A percentile compares a stretch with the other conserved stretches of the same genome.
Conservation (phyloP, 148 eudicot genomes). For the Rhododendron henanense region DNA sequence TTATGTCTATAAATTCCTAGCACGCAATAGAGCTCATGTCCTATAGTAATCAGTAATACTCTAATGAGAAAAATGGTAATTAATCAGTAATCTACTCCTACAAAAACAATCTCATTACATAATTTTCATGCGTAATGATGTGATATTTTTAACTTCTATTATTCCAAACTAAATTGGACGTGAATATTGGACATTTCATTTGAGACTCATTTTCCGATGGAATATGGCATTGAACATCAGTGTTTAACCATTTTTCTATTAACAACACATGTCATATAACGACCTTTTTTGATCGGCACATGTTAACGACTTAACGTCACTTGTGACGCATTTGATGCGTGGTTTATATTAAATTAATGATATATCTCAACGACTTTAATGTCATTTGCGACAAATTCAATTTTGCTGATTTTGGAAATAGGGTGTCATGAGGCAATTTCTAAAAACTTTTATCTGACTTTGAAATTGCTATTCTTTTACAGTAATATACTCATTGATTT, state of each 20-base stretch:
- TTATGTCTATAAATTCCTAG: no score
- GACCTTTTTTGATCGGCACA: no score
- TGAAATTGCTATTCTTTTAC: background rate
- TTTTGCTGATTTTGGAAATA: no score
- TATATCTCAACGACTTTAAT: background rate
- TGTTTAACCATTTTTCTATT: background rate
- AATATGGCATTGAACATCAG: background rate
- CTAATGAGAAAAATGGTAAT: no score
- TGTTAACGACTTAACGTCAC: background rate
- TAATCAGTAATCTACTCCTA: background rate
- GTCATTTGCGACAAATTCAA: background rate
- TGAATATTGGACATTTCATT: no score
- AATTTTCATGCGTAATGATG: background rate
- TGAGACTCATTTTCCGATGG: background rate
- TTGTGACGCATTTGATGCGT: background rate
- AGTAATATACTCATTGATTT: background rate
- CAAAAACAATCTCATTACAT: background rate
- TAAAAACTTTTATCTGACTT: background rate
- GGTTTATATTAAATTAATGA: no score
- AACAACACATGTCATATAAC: background rate
- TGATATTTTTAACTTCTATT: background rate
- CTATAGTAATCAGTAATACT: background rate
- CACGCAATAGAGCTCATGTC: background rate
- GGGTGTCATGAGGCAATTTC: background rate
- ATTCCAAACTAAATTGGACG: background rate